Base-by-base conservation (phyloP, 169 alveolate species). In the Plasmodium fragile region DNA sequence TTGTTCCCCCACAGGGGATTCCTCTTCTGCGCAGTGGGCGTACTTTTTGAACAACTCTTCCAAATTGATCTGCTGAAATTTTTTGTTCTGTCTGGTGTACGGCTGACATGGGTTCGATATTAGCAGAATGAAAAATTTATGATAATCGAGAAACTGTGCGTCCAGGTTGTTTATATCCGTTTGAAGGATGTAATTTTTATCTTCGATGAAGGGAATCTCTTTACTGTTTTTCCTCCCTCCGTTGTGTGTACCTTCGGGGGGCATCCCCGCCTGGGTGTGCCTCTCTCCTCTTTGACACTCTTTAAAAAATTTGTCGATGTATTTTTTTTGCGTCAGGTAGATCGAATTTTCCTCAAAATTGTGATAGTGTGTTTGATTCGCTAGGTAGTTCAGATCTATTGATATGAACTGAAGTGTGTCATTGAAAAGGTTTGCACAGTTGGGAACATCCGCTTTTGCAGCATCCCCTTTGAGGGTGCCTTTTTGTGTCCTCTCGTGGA, bases 31-130 rank as follows among this genome's bases (percentile, higher is more conserved):
- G 78, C 5, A 0, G 30, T 53, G 25, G 36, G 41, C 55, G 65
- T 84, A 30, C 43, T 49, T 52, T 8, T 8, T 28, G 39, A 18
- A 55, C 18, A 89, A 16, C 7, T 78, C 79, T 22, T 28, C 39
- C 36, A 89, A 28, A 41, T 80, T 59, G 13, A 89, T 22, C 52
- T 79, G 77, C 72, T 89, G 80, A 22, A 78, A 89, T 3, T 78
- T 89, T 49, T 78, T 79, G 45, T 89, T 89, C 71, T 69, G 82
- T 69, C 94, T 89, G 70, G 94, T 89, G 71, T 89, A 89, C 13
- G 94, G 94, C 70, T 89, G 94, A 79, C 94, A 89, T 0, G 94
- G 94, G 43, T 89, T 77, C 5, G 94, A 89, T 43, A 89, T 89
- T 13, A 89, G 52, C 52, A 89, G 72, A 36, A 89, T 53, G 30